Evolutionary conservation across 1,284 basidiomycete species (phyloP), one percentile per base, ranked within the genome.

Genomic region (Trametes polyzona): DNA sequence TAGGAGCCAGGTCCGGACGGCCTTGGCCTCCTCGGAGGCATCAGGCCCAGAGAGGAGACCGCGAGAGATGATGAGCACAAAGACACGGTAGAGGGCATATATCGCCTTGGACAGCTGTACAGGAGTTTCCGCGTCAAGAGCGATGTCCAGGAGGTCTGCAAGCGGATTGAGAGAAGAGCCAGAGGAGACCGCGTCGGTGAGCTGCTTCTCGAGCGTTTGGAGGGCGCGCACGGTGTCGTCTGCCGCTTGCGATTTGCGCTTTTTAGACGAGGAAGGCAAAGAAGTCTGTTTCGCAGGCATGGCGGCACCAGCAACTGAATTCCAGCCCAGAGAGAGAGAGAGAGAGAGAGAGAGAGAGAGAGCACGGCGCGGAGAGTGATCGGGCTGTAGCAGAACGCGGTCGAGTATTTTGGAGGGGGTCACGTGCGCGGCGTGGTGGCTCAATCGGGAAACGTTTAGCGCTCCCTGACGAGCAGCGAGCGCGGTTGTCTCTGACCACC

Each of bases 31-130:
- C 43, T 86, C 86, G 5, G 59, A 55, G 32, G 60, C 47, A 35
- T 61, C 50, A 26, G 61, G 56, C 65, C 76, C 10, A 49, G 57
- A 57, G 39, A 95, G 75, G 59, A 86, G 83, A 3, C 84, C 83
- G 44, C 78, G 78, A 6, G 79, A 73, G 39, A 94, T 80, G 27
- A 92, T 74, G 24, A 82, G 67, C 4, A 92, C 84, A 69, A 94
- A 95, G 16, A 90, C 78, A 26, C 93, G 79, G 72, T 96, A 95
- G 19, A 92, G 73, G 0, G 93, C 86, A 75, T 95, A 96, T 10
- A 94, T 79, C 0, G 84, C 86, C 67, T 90, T 93, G 55, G 89
- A 90, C 10, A 84, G 81, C 33, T 84, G 77, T 60, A 81, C 77
- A 0, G 87, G 72, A 40, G 83, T 74, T 58, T 76, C 62, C 2